A percentile compares a stretch with the other conserved stretches of the same genome.
Evolutionary conservation across 2,329 filamentous ascomycete species (phyloP).

Genomic region (Dactylellina parvicollis): DNA sequence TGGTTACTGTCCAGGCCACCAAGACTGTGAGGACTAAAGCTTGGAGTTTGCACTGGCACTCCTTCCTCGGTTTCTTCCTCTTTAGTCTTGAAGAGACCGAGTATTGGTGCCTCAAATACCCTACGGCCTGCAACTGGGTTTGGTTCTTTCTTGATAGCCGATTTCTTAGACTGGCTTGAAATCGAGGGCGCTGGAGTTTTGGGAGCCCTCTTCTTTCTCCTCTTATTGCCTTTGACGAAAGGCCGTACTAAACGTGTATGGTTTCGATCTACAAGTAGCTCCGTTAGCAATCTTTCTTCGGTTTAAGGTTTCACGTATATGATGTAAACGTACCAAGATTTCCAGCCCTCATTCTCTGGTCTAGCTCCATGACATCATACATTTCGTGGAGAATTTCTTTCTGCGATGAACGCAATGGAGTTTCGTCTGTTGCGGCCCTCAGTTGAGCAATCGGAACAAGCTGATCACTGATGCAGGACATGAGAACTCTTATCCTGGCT

Average conservation of each 20-base stretch:
- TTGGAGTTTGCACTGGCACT: not conserved
- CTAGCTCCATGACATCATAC: slow-evolving; percentile 39
- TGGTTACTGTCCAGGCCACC: not conserved
- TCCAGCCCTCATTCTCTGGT: slow-evolving; percentile 23
- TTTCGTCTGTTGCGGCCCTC: slow-evolving; percentile 38
- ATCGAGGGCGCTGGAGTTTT: not conserved
- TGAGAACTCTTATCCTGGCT: slow-evolving; percentile 25
- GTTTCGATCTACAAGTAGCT: not conserved
- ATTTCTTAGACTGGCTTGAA: not conserved
- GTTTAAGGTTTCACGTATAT: not conserved
- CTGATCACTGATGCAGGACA: slow-evolving; percentile 29
- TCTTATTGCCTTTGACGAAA: slow-evolving; percentile 35
- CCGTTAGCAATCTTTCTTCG: not conserved
- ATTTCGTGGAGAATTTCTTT: slow-evolving; percentile 50
- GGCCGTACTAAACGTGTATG: slow-evolving; percentile 29
- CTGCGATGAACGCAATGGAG: slow-evolving; percentile 21
- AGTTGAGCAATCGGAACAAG: slow-evolving; percentile 29
- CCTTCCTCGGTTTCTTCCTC: slow-evolving; percentile 16
- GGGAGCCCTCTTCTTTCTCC: slow-evolving; percentile 21
- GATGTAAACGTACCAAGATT: slow-evolving; percentile 20
- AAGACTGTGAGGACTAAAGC: not conserved
- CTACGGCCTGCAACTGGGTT: not conserved
- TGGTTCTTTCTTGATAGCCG: slow-evolving; percentile 7
- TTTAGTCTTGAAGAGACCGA: slow-evolving; percentile 22
- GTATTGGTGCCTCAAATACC: not conserved